Conservation (phyloP, 2,329 filamentous ascomycete species). For the Cryoendolithus antarcticus region DNA sequence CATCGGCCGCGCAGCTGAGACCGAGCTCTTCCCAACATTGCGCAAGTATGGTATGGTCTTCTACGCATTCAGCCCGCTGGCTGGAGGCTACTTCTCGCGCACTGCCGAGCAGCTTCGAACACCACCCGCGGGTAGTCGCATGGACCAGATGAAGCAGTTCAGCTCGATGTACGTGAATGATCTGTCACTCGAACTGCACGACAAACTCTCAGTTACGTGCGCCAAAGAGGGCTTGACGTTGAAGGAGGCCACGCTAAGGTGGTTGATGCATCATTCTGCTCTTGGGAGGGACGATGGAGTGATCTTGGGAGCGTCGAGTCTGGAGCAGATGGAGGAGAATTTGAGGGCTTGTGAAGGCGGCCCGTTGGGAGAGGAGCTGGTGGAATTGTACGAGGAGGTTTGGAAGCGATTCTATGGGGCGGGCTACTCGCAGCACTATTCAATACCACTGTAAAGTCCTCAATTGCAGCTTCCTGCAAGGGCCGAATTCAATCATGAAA, state of each 20-base stretch:
- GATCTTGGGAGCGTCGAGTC: constrained; percentile 26
- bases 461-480: too few relatives aligned
- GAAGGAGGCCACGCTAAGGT: constrained; percentile 34
- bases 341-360: constrained; percentile 16
- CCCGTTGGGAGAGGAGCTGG: constrained; percentile 13
- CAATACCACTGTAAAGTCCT: background rate
- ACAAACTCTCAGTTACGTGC: constrained; percentile 23
- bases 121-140: constrained; percentile 12
- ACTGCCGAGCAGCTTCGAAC: constrained; percentile 24
- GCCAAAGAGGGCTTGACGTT: constrained; percentile 28
- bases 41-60: constrained; percentile 32
- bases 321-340: constrained; percentile 22
- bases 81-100: constrained; percentile 28
- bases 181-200: constrained; percentile 30
- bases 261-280: constrained; percentile 34
- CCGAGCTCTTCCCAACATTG: constrained; percentile 31
- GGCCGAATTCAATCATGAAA: too few relatives aligned
- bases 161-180: constrained; percentile 31
- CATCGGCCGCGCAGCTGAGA: constrained; percentile 31
- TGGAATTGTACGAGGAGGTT: constrained; percentile 10
- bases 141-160: constrained; percentile 22
- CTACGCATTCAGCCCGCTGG: constrained; percentile 28
- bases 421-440: constrained; percentile 3
- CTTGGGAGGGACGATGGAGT: constrained; percentile 25
- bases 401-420: constrained; percentile 7